Conservation (phyloP, 331 rosid species). For the Quercus phellos region DNA sequence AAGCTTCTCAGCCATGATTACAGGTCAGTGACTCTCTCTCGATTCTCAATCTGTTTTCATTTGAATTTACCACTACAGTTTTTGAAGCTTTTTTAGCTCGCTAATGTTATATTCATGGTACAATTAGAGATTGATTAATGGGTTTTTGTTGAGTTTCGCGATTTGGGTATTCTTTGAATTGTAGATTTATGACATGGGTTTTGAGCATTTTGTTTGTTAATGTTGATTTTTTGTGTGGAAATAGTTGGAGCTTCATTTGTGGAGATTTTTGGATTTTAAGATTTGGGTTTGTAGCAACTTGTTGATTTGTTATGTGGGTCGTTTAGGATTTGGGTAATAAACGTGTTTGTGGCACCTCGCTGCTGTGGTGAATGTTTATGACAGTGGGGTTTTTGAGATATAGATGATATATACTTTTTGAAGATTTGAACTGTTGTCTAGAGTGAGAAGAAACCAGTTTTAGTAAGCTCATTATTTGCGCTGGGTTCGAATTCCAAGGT, state of each 20-base stretch:
- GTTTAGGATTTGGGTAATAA: neutral
- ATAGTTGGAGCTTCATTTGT: constrained; percentile 2
- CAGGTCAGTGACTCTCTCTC: constrained; percentile 44
- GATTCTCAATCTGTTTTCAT: constrained; percentile 11
- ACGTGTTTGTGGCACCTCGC: neutral
- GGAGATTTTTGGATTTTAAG: constrained; percentile 3
- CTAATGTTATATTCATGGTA: neutral
- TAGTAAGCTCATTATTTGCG: neutral
- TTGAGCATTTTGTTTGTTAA: neutral
- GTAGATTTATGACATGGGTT: neutral
- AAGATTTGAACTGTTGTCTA: neutral
- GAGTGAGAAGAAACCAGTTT: neutral
- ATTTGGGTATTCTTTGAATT: neutral
- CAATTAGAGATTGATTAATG: constrained; percentile 17
- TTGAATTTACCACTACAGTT: neutral
- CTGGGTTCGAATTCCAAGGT: neutral
- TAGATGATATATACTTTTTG: constrained; percentile 14
- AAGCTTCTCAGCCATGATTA: constrained; percentile 52
- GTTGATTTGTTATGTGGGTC: neutral
- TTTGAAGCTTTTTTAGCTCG: neutral
- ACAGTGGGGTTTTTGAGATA: constrained; percentile 5
- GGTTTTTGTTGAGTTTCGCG: neutral
- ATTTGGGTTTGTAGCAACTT: constrained; percentile 9
- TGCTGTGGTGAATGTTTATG: neutral
- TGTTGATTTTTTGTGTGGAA: neutral